A percentile compares a stretch with the other conserved stretches of the same genome.
Evolutionary conservation across 345 rosid genomes (phyloP).

Genomic region (Eucalyptus pauciflora): DNA sequence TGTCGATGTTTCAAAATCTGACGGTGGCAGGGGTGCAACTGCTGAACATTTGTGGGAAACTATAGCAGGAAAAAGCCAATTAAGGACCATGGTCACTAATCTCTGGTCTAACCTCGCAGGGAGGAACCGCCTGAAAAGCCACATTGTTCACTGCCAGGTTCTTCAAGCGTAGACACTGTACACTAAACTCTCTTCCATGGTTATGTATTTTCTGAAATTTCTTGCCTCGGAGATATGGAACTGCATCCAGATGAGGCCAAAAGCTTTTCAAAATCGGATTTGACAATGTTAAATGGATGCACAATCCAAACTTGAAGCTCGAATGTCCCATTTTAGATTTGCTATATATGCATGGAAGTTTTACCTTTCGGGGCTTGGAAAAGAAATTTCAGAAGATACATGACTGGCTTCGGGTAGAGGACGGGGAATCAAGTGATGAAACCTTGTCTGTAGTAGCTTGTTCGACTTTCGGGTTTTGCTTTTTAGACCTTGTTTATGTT

Average conservation of each 20-base stretch:
- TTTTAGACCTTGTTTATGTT: not conserved
- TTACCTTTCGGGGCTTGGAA: not conserved
- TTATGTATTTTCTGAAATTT: not conserved
- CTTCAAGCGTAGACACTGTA: constrained; percentile 34
- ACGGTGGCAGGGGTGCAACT: constrained; percentile 11
- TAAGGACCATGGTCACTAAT: constrained; percentile 52
- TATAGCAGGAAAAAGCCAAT: constrained; percentile 50
- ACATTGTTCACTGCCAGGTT: constrained; percentile 69
- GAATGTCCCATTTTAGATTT: not conserved
- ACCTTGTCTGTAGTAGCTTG: not conserved
- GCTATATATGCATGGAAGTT: not conserved
- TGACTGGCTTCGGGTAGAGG: not conserved
- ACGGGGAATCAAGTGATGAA: not conserved
- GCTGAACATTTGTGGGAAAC: constrained; percentile 66
- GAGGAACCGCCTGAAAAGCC: constrained; percentile 59
- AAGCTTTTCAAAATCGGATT: not conserved
- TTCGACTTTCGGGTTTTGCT: not conserved
- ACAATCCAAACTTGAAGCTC: not conserved
- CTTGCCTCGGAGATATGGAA: not conserved
- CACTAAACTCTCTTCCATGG: not conserved
- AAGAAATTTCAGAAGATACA: not conserved
- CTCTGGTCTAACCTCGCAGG: constrained; percentile 64
- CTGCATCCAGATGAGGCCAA: not conserved
- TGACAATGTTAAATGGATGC: not conserved
- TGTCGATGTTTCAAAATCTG: constrained; percentile 45